Conservation (phyloP, 2,329 filamentous ascomycete genomes). For the Aspergillus viridinutans region DNA sequence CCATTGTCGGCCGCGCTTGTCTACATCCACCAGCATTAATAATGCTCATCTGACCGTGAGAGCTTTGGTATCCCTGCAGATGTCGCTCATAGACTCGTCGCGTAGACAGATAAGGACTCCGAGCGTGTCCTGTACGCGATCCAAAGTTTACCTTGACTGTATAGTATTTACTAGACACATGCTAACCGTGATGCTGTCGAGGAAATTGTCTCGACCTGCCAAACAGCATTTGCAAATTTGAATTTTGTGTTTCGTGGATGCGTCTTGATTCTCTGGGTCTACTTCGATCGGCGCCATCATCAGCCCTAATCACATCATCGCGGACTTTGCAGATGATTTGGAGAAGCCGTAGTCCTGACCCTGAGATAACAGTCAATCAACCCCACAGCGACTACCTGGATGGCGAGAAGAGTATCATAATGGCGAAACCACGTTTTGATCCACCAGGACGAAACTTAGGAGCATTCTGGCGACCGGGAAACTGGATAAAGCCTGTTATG, state of each 20-base stretch:
- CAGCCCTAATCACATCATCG: constrained; percentile 9
- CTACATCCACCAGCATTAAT: constrained; percentile 3
- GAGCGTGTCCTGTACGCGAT: too few relatives aligned
- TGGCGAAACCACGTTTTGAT: not conserved
- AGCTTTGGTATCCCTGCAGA: not conserved
- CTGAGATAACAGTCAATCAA: not conserved
- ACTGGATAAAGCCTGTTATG: not conserved
- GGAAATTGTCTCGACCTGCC: too few relatives aligned
- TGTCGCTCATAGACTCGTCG: not conserved
- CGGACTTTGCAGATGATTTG: too few relatives aligned
- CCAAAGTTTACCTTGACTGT: too few relatives aligned
- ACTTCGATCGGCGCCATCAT: not conserved
- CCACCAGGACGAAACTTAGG: too few relatives aligned
- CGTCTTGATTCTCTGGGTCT: too few relatives aligned
- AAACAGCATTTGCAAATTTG: not conserved
- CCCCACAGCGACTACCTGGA: not conserved
- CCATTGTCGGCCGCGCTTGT: constrained; percentile 24
- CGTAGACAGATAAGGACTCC: too few relatives aligned
- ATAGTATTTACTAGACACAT: too few relatives aligned
- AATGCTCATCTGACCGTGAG: not conserved
- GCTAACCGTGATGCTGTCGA: too few relatives aligned
- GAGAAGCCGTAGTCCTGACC: too few relatives aligned
- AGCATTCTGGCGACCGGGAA: not conserved
- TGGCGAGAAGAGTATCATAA: not conserved
- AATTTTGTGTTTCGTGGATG: not conserved